A percentile compares a stretch with the other conserved stretches of the same genome.
These are phyloP conservation scores for Trichoderma sp. DNA, from an alignment of 2,329 filamentous ascomycete genomes.

Conservation along the genomic window DNA sequence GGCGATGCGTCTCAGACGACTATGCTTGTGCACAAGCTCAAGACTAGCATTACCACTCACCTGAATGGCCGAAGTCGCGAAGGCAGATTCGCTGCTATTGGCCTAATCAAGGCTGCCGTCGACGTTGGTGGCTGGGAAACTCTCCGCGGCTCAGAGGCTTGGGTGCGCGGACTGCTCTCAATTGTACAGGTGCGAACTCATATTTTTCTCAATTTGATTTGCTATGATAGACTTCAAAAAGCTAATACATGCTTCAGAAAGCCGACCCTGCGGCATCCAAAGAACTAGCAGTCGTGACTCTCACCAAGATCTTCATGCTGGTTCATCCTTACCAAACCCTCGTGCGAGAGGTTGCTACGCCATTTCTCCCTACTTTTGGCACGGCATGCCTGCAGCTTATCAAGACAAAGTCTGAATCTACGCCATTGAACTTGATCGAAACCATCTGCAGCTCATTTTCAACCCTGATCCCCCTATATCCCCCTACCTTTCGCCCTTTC, in stretches of 20 bases:
- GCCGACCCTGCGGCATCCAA: slow-evolving; percentile 73
- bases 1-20: slow-evolving; percentile 61
- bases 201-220: background rate
- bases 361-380: slow-evolving; percentile 72
- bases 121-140: slow-evolving; percentile 85
- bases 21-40: slow-evolving; percentile 76
- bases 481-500: slow-evolving; percentile 78
- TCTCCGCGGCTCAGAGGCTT: slow-evolving; percentile 67
- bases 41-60: slow-evolving; percentile 72
- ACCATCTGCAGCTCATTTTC: slow-evolving; percentile 69
- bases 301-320: slow-evolving; percentile 80
- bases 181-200: slow-evolving; percentile 63
- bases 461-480: slow-evolving; percentile 73
- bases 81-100: slow-evolving; percentile 73
- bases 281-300: slow-evolving; percentile 69
- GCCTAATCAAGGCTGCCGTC: slow-evolving; percentile 74
- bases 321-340: slow-evolving; percentile 81
- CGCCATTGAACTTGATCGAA: slow-evolving; percentile 55
- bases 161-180: slow-evolving; percentile 73
- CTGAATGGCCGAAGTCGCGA: slow-evolving; percentile 72
- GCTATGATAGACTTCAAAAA: background rate
- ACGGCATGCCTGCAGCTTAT: slow-evolving; percentile 68
- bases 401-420: slow-evolving; percentile 40
- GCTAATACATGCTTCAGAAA: slow-evolving; percentile 51
- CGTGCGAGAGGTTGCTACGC: slow-evolving; percentile 82